phyloP scores from a whole-genome alignment of 768 basidiomycete species.

The Podaxis rugospora region DNA sequence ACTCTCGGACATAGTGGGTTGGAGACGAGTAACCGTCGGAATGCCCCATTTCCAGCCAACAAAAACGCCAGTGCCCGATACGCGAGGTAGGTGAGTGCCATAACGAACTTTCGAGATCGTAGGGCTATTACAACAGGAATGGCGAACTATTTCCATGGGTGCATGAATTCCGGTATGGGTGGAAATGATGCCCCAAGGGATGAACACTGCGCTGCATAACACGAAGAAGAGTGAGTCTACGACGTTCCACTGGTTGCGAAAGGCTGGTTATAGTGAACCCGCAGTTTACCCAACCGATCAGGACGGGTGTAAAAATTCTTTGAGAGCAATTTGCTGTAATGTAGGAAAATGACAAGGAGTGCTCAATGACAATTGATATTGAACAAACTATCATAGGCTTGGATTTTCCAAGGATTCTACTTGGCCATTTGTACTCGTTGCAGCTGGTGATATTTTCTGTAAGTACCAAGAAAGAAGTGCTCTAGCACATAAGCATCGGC shows the following conservation, averaged over 20 bases:
- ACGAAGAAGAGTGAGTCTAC: not conserved
- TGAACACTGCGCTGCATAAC: not conserved
- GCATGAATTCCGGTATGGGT: not conserved
- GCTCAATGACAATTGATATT: not conserved
- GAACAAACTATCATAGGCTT: not conserved
- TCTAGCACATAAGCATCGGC: no score
- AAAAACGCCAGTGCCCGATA: not conserved
- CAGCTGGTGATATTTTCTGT: not conserved
- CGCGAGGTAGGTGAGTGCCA: not conserved
- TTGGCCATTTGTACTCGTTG: not conserved
- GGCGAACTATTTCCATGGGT: not conserved
- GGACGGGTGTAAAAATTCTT: not conserved
- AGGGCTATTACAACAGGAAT: not conserved
- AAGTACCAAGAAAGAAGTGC: no score
- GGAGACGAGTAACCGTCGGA: conserved; percentile 5
- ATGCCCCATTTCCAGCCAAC: not conserved
- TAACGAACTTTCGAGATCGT: no score
- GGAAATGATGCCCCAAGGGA: not conserved
- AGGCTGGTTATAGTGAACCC: not conserved
- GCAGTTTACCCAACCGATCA: conserved; percentile 3
- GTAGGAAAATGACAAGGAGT: not conserved
- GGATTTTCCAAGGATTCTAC: not conserved
- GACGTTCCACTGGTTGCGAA: not conserved
- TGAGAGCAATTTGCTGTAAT: not conserved
- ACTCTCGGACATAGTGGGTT: not conserved